Percentiles rank a stretch among this genome's conserved stretches.
phyloP scores from a whole-genome alignment of 345 rosid species.

The Microcos paniculata region DNA sequence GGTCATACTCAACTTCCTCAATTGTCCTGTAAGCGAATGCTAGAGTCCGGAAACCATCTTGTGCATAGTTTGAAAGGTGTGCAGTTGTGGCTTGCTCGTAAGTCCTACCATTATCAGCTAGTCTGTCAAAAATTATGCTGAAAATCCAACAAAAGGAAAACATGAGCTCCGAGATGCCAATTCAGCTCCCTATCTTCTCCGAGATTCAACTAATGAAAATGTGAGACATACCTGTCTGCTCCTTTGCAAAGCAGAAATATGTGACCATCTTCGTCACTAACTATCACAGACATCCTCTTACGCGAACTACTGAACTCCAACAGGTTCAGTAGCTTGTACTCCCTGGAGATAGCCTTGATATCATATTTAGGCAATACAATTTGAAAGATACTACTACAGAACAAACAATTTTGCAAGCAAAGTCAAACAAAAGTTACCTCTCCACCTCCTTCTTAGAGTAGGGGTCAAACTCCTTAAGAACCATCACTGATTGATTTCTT shows the following conservation, averaged over 20 bases:
- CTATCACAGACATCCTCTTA: conserved; percentile 84
- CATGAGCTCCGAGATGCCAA: not conserved
- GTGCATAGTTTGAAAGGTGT: conserved; percentile 61
- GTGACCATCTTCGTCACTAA: conserved; percentile 59
- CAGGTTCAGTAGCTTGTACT: conserved; percentile 63
- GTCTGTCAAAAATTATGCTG: conserved; percentile 74
- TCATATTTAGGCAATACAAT: conserved; percentile 8
- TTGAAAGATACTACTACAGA: not conserved
- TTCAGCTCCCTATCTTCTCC: no score
- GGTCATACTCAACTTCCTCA: conserved; percentile 45
- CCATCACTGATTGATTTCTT: conserved; percentile 65
- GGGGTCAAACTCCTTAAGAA: conserved; percentile 47
- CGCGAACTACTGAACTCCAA: conserved; percentile 72
- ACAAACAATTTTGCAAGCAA: not conserved
- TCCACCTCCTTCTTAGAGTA: conserved; percentile 39
- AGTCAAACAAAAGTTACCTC: conserved; percentile 38
- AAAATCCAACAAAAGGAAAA: conserved; percentile 6
- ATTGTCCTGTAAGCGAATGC: conserved; percentile 61
- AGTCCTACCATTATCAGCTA: conserved; percentile 57
- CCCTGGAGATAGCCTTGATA: conserved; percentile 39
- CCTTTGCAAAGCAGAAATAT: conserved; percentile 80
- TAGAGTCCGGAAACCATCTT: conserved; percentile 76
- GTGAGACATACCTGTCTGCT: conserved; percentile 87
- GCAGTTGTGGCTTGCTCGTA: conserved; percentile 44
- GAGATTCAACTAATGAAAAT: no score